Base-by-base conservation (phyloP, 352 stramenopile genomes). In the Globisporangium spiculum region DNA sequence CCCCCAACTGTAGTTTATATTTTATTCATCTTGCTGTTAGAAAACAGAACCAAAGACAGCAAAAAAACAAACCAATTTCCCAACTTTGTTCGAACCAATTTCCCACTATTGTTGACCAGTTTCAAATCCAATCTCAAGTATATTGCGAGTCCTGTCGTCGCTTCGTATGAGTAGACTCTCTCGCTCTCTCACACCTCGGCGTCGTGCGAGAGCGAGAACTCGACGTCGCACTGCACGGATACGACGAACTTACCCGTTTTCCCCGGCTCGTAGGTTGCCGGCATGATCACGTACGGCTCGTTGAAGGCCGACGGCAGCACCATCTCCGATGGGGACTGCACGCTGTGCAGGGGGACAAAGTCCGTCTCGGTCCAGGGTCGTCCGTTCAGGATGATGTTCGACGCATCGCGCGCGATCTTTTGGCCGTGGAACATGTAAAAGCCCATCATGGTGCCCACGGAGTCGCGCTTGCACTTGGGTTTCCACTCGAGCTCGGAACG, bases 391-490 rank as follows among this genome's bases (percentile, higher is more conserved):
- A 91, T 67, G 63, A 97, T 83, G 6, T 61, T 62, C 22, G 66
- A 50, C 38, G 66, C 48, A 24, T 80, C 83, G 18, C 80, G 76
- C 20, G 71, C 59, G 65, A 89, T 63, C 50, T 85, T 84, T 54
- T 75, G 65, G 32, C 75, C 76, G 71, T 79, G 74, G 57, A 94
- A 92, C 9, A 96, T 64, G 67, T 97, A 97, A 65, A 97, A 97
- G 16, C 91, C 91, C 68, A 97, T 94, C 91, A 97, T 97, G 38
- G 80, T 83, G 18, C 90, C 91, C 14, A 97, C 89, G 0, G 80
- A 77, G 71, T 97, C 91, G 10, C 84, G 84, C 60, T 91, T 90
- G 68, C 88, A 96, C 59, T 91, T 89, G 27, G 68, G 70, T 38
- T 82, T 84, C 91, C 91, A 97, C 72, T 95, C 85, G 38, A 87